Conservation (phyloP, 176 grass and related monocot species). For the Olyra latifolia region DNA sequence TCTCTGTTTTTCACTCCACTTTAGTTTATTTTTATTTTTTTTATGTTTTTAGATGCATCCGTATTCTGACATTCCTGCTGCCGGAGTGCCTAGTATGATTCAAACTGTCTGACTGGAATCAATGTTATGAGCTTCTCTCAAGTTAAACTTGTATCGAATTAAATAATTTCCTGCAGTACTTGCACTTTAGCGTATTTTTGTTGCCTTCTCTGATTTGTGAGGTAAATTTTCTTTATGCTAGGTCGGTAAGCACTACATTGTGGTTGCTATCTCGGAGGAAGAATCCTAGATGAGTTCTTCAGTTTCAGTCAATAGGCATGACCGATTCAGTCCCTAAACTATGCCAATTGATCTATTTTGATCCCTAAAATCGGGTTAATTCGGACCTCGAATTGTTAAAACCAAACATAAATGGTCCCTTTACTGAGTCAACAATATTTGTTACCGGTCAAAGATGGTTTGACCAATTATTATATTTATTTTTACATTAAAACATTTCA, state of each 20-base stretch:
- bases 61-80: neutral
- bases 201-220: constrained; percentile 5
- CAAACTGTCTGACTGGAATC: neutral
- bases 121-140: neutral
- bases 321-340: too few relatives aligned
- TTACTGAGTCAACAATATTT: too few relatives aligned
- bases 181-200: neutral
- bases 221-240: constrained; percentile 24
- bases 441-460: too few relatives aligned
- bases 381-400: too few relatives aligned
- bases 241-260: constrained; percentile 82
- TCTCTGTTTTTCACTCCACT: neutral
- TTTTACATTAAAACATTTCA: too few relatives aligned
- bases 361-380: too few relatives aligned
- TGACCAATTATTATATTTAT: too few relatives aligned
- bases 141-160: neutral
- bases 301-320: constrained; percentile 68
- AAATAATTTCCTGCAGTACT: neutral
- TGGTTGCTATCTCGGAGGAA: constrained; percentile 74
- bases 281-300: constrained; percentile 88
- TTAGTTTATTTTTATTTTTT: neutral
- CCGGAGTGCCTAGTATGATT: neutral
- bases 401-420: too few relatives aligned
- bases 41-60: neutral
- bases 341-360: too few relatives aligned